Evolutionary conservation across 768 basidiomycete genomes (phyloP).

Genomic region (Rhizopogon salebrosus): DNA sequence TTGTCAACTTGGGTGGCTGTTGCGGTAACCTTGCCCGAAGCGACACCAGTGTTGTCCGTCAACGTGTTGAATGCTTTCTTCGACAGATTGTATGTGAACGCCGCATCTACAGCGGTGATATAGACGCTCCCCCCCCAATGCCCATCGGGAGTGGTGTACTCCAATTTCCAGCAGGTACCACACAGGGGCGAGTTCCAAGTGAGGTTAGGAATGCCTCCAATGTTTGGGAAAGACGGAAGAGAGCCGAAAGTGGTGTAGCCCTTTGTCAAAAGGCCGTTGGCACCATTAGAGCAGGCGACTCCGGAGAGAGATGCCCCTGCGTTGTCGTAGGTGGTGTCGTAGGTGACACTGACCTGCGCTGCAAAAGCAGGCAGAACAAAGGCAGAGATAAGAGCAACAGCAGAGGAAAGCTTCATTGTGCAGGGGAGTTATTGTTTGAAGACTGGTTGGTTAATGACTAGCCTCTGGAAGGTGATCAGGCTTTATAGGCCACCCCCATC

Average conservation of each 20-base stretch:
- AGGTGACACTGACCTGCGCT: conserved; percentile 19
- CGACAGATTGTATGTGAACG: conserved; percentile 35
- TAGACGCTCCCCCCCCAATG: conserved; percentile 35
- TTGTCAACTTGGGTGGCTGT: conserved; percentile 36
- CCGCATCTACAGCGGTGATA: conserved; percentile 48
- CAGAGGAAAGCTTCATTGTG: conserved; percentile 26
- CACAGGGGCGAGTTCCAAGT: conserved; percentile 48
- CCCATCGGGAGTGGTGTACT: conserved; percentile 34
- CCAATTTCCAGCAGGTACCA: conserved; percentile 55
- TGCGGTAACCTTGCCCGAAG: conserved; percentile 42
- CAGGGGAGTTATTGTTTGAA: conserved; percentile 24
- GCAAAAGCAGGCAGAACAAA: conserved; percentile 14
- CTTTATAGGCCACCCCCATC: not conserved
- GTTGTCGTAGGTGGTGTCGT: conserved; percentile 30
- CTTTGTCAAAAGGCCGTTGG: conserved; percentile 26
- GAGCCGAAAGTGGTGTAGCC: conserved; percentile 28
- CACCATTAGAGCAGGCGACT: conserved; percentile 32
- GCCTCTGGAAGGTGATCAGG: not conserved
- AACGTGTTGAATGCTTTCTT: conserved; percentile 29
- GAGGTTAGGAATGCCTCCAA: conserved; percentile 21
- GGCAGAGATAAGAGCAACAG: conserved; percentile 7
- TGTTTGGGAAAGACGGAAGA: conserved; percentile 28
- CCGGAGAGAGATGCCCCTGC: conserved; percentile 16
- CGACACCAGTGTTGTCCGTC: conserved; percentile 35
- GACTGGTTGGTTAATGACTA: not conserved